Conservation (phyloP, 495 filamentous ascomycete species). For the Aspergillus olivimuriae region DNA sequence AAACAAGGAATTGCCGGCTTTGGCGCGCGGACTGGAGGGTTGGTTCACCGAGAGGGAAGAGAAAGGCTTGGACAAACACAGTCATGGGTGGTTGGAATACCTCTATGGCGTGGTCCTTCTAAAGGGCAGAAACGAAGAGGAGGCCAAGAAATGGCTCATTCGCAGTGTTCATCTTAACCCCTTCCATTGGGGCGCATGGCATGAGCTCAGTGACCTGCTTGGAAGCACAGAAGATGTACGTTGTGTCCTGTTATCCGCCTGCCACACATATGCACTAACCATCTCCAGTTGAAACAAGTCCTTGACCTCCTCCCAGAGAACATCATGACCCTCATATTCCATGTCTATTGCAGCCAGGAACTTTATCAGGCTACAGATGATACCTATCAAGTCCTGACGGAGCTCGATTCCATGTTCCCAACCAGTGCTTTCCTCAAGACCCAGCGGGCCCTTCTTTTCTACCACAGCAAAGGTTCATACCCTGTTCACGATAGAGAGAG, state of each 20-base stretch:
- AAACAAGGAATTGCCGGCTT: conserved; percentile 73
- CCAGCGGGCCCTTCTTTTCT: conserved; percentile 77
- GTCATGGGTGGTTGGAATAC: conserved; percentile 94
- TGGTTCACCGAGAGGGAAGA: conserved; percentile 63
- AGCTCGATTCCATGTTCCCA: conserved; percentile 79
- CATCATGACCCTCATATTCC: conserved; percentile 88
- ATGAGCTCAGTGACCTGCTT: conserved; percentile 73
- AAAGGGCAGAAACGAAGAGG: conserved; percentile 81
- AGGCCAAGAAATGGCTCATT: conserved; percentile 76
- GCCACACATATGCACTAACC: conserved; percentile 9
- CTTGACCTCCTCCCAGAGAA: conserved; percentile 69
- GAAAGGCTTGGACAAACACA: conserved; percentile 53
- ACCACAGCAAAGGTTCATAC: conserved; percentile 69
- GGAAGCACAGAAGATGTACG: conserved; percentile 77
- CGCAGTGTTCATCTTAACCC: conserved; percentile 79
- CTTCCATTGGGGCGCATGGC: conserved; percentile 96
- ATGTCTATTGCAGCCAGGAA: conserved; percentile 82
- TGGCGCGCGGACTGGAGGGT: conserved; percentile 67
- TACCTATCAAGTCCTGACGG: conserved; percentile 62
- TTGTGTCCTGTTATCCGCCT: conserved; percentile 14
- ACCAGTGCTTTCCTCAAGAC: conserved; percentile 82
- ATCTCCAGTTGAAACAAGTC: conserved; percentile 48
- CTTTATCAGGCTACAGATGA: conserved; percentile 75
- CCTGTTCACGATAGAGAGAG: not conserved
- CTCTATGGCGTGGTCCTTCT: conserved; percentile 87